These are phyloP conservation scores for Hyparrhenia diplandra DNA, from an alignment of 176 grass and related monocot genomes.

Conservation along the genomic window DNA sequence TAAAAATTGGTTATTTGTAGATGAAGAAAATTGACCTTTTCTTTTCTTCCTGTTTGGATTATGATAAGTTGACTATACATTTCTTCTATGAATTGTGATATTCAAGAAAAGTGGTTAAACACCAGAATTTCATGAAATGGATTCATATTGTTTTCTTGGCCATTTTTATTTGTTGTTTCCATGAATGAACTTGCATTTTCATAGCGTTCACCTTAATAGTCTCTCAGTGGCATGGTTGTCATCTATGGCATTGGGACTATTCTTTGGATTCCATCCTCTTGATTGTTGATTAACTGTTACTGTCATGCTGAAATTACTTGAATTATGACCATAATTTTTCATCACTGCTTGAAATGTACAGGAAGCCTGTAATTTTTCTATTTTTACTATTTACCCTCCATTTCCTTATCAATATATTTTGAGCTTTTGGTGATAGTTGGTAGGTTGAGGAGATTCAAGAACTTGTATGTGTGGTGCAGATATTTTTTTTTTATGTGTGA, in stretches of 20 bases:
- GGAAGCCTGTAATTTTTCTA: not conserved
- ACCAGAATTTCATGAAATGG: conserved; percentile 5
- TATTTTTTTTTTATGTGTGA: not conserved
- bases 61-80: not conserved
- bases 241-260: not conserved
- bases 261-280: not conserved
- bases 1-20: not conserved
- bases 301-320: not conserved
- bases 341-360: not conserved
- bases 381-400: not conserved
- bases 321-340: not conserved
- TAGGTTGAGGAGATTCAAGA: not conserved
- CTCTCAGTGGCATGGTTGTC: not conserved
- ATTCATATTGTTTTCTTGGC: conserved; percentile 2
- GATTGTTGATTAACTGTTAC: not conserved
- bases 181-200: not conserved
- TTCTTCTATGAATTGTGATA: not conserved
- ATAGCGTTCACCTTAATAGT: not conserved
- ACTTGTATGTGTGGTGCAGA: not conserved
- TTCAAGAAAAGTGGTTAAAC: not conserved
- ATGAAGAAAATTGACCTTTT: not conserved
- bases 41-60: not conserved
- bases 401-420: not conserved
- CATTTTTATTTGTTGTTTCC: not conserved
- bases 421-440: not conserved